A percentile compares a stretch with the other conserved stretches of the same genome.
phyloP scores from a whole-genome alignment of 2,329 filamentous ascomycete species.

The Xylaria sp. region DNA sequence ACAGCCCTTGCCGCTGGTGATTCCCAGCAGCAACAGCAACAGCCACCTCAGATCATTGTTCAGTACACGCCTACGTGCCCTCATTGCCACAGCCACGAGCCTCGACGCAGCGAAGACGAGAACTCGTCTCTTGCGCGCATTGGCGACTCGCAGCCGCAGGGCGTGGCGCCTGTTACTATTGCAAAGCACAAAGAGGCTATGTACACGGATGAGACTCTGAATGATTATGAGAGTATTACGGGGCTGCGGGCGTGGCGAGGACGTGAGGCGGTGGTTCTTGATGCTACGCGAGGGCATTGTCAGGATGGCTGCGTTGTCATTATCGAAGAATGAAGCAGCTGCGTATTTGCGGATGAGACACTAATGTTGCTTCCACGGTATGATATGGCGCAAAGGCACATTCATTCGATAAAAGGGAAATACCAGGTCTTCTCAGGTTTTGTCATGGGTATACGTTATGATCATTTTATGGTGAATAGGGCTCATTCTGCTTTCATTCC shows the following conservation, averaged over 20 bases:
- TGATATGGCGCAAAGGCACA: background rate
- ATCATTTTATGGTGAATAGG: no score
- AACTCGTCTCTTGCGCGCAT: constrained; percentile 6
- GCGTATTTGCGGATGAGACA: background rate
- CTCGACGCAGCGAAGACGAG: constrained; percentile 8
- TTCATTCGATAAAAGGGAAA: background rate
- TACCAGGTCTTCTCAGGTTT: background rate
- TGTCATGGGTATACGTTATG: no score
- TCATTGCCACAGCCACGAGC: constrained; percentile 11
- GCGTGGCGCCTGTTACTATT: constrained; percentile 16
- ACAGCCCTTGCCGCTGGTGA: background rate
- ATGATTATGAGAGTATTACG: background rate
- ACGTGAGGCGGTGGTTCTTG: background rate
- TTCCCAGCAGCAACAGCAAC: constrained; percentile 7
- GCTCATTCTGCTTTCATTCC: no score
- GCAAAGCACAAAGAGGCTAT: background rate
- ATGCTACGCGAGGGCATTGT: background rate
- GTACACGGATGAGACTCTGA: background rate
- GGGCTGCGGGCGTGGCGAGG: background rate
- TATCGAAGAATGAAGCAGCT: no score
- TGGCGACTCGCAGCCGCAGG: constrained; percentile 25
- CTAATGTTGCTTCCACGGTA: no score
- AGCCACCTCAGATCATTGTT: constrained; percentile 20
- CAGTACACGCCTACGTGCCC: constrained; percentile 22
- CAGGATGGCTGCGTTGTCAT: no score